phyloP scores from a whole-genome alignment of 306 rosid genomes.

The Chamaecrista fasciculata region DNA sequence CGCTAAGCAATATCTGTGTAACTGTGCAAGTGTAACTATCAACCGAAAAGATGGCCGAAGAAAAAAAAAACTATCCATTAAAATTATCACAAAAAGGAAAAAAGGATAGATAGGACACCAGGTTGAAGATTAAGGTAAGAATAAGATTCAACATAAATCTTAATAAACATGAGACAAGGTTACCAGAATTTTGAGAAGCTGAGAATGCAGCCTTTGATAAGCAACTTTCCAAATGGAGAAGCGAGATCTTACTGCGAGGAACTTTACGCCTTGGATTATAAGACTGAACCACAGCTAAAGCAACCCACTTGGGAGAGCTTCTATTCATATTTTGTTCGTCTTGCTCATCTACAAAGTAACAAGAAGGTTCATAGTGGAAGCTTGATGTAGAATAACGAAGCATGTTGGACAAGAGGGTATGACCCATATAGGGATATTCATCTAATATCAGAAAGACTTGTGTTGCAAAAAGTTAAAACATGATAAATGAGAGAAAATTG shows the following conservation, averaged over 20 bases:
- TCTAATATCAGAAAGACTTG: background rate
- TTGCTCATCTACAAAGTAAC: constrained; percentile 39
- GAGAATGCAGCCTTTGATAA: constrained; percentile 67
- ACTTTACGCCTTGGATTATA: constrained; percentile 79
- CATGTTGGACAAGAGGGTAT: constrained; percentile 4
- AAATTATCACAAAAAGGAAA: background rate
- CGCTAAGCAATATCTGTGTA: background rate
- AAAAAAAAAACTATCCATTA: constrained; percentile 25
- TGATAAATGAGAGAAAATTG: too few species aligned
- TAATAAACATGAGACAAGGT: constrained; percentile 14
- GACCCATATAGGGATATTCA: constrained; percentile 6
- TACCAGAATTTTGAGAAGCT: constrained; percentile 74
- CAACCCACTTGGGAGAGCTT: constrained; percentile 64
- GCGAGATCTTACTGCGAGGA: constrained; percentile 73
- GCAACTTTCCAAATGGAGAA: constrained; percentile 67
- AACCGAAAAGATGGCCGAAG: too few species aligned
- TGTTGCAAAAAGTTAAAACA: too few species aligned
- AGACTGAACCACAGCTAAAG: constrained; percentile 87
- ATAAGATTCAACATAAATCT: background rate
- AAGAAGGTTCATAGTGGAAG: background rate
- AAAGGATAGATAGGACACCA: constrained; percentile 3
- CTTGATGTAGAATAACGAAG: background rate
- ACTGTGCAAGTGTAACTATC: background rate
- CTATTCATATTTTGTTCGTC: constrained; percentile 34
- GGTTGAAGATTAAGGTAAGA: constrained; percentile 1